Conservation (phyloP, 2,329 filamentous ascomycete genomes). For the Colletotrichum filicis region DNA sequence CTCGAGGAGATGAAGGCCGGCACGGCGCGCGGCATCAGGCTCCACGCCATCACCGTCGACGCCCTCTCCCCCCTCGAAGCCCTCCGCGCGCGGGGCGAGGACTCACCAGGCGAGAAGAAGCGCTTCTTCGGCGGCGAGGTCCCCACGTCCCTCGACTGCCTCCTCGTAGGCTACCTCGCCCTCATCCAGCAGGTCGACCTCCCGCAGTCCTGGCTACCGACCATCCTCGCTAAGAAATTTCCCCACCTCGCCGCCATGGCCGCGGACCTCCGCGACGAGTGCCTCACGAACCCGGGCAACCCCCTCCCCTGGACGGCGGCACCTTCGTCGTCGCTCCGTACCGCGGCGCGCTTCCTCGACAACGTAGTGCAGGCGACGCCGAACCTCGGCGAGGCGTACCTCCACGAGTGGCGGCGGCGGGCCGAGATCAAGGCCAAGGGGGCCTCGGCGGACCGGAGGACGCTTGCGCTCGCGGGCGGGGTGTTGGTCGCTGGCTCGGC, state of each 20-base stretch:
- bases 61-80: slow-evolving; percentile 78
- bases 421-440: slow-evolving; percentile 46
- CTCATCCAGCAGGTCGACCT: slow-evolving; percentile 70
- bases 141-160: slow-evolving; percentile 79
- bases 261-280: slow-evolving; percentile 41
- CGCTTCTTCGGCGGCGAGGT: slow-evolving; percentile 44
- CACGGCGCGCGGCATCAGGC: slow-evolving; percentile 77
- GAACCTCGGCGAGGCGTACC: slow-evolving; percentile 48
- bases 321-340: slow-evolving; percentile 37
- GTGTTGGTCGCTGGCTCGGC: slow-evolving; percentile 51
- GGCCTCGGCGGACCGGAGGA: slow-evolving; percentile 38
- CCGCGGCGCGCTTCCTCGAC: slow-evolving; percentile 46
- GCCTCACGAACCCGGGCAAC: slow-evolving; percentile 34
- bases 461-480: slow-evolving; percentile 45
- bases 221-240: slow-evolving; percentile 40
- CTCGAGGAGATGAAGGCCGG: slow-evolving; percentile 74
- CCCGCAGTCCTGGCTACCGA: slow-evolving; percentile 55
- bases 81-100: slow-evolving; percentile 52
- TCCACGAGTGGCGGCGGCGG: slow-evolving; percentile 49
- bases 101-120: background rate
- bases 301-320: slow-evolving; percentile 42
- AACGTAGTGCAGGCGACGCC: slow-evolving; percentile 49
- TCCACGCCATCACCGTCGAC: slow-evolving; percentile 77
- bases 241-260: slow-evolving; percentile 44
- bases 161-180: slow-evolving; percentile 82